Evolutionary conservation across 2,329 filamentous ascomycete genomes (phyloP).

Genomic region (Davidsoniella australis): DNA sequence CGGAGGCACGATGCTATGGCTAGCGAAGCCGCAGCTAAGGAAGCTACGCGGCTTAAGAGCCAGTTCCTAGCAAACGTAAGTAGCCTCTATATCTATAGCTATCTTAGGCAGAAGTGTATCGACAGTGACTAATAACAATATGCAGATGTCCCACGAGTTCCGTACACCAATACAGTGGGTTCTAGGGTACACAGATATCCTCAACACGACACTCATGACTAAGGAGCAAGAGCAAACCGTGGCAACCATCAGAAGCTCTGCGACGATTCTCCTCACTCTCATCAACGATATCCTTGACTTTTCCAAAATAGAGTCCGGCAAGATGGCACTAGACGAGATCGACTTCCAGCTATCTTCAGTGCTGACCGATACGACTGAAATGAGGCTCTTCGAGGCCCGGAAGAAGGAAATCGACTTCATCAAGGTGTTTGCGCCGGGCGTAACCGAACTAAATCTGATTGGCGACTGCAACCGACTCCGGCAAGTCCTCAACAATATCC

Average conservation of each 20-base stretch:
- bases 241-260: conserved; percentile 63
- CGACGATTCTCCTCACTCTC: conserved; percentile 66
- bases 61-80: conserved; percentile 54
- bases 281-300: conserved; percentile 89
- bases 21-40: conserved; percentile 62
- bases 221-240: conserved; percentile 59
- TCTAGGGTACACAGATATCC: conserved; percentile 61
- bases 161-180: conserved; percentile 65
- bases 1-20: conserved; percentile 56
- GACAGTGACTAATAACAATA: conserved; percentile 9
- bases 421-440: conserved; percentile 43
- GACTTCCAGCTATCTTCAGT: conserved; percentile 61
- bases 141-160: conserved; percentile 63
- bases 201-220: conserved; percentile 49
- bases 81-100: neutral
- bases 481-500: conserved; percentile 66
- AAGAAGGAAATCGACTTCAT: conserved; percentile 61
- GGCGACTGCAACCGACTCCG: conserved; percentile 72
- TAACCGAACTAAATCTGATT: conserved; percentile 50
- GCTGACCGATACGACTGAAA: conserved; percentile 65
- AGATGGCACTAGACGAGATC: conserved; percentile 63
- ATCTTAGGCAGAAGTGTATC: neutral
- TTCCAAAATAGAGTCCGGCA: conserved; percentile 67
- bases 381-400: conserved; percentile 72
- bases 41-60: conserved; percentile 63